Percentiles rank a stretch among this genome's conserved stretches.
phyloP scores from a whole-genome alignment of 768 basidiomycete genomes.

The Kwoniella europaea region DNA sequence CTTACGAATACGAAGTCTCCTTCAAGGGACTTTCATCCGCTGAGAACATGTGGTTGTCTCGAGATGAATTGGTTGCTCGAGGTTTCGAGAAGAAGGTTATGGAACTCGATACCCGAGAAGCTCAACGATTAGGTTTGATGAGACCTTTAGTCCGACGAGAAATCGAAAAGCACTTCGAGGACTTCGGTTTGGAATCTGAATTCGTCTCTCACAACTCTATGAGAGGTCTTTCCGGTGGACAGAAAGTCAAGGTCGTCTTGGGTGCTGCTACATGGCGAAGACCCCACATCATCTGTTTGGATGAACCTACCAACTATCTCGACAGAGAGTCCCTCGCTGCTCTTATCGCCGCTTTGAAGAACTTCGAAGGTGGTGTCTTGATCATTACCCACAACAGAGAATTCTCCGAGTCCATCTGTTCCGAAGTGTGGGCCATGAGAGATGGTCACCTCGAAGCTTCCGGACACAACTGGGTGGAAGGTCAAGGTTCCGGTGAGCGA shows the following conservation, averaged over 20 bases:
- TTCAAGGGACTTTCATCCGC: constrained; percentile 94
- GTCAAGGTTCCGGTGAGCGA: constrained; percentile 89
- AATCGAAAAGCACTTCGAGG: constrained; percentile 98
- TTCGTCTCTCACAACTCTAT: constrained; percentile 99
- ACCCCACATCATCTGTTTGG: constrained; percentile 94
- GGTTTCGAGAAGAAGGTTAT: constrained; percentile 99
- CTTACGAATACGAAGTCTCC: constrained; percentile 96
- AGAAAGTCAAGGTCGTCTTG: constrained; percentile 99
- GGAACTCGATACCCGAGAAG: constrained; percentile 96
- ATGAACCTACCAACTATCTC: constrained; percentile 99
- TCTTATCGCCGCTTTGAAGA: constrained; percentile 95
- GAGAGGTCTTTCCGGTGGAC: constrained; percentile 97
- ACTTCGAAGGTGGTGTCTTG: constrained; percentile 97
- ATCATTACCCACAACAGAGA: constrained; percentile 97
- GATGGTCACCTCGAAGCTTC: constrained; percentile 95
- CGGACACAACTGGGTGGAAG: constrained; percentile 90
- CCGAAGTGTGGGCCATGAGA: constrained; percentile 99
- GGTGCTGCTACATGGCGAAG: constrained; percentile 99
- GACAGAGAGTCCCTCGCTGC: constrained; percentile 99
- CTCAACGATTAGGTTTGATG: constrained; percentile 91
- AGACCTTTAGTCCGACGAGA: constrained; percentile 97
- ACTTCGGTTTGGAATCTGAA: constrained; percentile 94
- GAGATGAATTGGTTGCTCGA: constrained; percentile 96
- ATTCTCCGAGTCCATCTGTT: constrained; percentile 98
- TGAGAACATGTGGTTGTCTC: constrained; percentile 96